Percentiles rank a stretch among this genome's conserved stretches.
Evolutionary conservation across 768 basidiomycete genomes (phyloP).

Genomic region (Collybia sordida): DNA sequence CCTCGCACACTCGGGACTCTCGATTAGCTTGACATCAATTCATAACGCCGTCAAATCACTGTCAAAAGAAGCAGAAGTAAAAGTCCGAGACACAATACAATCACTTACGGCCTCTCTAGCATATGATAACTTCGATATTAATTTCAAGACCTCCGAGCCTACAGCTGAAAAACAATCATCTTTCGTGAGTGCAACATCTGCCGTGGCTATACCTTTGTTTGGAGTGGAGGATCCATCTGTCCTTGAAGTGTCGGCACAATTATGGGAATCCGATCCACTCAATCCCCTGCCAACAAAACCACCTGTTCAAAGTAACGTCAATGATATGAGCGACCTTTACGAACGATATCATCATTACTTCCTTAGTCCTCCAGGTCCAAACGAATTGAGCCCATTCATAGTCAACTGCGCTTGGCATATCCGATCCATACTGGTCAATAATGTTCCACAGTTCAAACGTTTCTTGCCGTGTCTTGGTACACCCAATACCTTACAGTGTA

Average conservation of each 20-base stretch:
- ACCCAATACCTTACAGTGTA: slow-evolving; percentile 12
- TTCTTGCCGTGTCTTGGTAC: slow-evolving; percentile 8
- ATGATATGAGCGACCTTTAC: slow-evolving; percentile 4
- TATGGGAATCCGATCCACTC: slow-evolving; percentile 25
- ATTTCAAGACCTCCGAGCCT: slow-evolving; percentile 20
- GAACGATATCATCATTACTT: too few species aligned
- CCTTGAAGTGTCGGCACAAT: slow-evolving; percentile 22
- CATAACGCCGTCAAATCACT: slow-evolving; percentile 14
- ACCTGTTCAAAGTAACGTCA: not conserved
- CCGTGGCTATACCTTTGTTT: slow-evolving; percentile 18
- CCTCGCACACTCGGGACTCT: slow-evolving; percentile 22
- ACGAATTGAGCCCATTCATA: slow-evolving; percentile 3
- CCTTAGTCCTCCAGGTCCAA: too few species aligned
- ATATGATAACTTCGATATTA: slow-evolving; percentile 39
- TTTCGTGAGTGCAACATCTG: slow-evolving; percentile 28
- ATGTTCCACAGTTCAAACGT: slow-evolving; percentile 8
- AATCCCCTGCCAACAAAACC: slow-evolving; percentile 14
- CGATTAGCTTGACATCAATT: slow-evolving; percentile 17
- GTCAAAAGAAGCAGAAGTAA: slow-evolving; percentile 13
- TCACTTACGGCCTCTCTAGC: slow-evolving; percentile 20
- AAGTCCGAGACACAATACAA: slow-evolving; percentile 12
- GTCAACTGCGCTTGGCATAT: slow-evolving; percentile 13
- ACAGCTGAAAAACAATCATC: slow-evolving; percentile 21
- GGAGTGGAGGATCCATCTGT: slow-evolving; percentile 13
- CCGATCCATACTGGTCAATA: slow-evolving; percentile 7